A percentile compares a stretch with the other conserved stretches of the same genome.
These are phyloP conservation scores for Berkeleyomyces rouxiae DNA, from an alignment of 2,329 filamentous ascomycete genomes.

Conservation along the genomic window DNA sequence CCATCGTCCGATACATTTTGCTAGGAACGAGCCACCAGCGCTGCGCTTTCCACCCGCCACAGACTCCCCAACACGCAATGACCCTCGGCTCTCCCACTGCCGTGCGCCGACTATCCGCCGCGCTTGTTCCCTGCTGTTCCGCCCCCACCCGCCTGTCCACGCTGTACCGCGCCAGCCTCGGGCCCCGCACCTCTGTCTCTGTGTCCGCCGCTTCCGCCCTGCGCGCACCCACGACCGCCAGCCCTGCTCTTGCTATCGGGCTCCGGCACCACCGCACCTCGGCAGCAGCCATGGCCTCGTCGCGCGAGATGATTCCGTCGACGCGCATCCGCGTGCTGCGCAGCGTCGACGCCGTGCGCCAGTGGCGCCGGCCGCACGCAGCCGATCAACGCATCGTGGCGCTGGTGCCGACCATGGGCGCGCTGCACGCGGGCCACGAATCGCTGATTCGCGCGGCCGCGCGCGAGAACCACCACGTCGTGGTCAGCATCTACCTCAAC, in stretches of 20 bases:
- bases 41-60: no score
- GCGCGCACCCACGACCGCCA: slow-evolving; percentile 2
- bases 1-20: not conserved
- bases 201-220: not conserved
- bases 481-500: slow-evolving; percentile 90
- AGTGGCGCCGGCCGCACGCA: slow-evolving; percentile 49
- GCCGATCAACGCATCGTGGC: slow-evolving; percentile 57
- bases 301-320: slow-evolving; percentile 33
- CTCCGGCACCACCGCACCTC: slow-evolving; percentile 13
- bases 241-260: slow-evolving; percentile 14
- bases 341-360: slow-evolving; percentile 52
- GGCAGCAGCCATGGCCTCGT: slow-evolving; percentile 15
- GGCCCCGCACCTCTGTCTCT: no score
- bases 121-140: not conserved
- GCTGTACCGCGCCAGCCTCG: not conserved
- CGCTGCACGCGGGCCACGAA: slow-evolving; percentile 81
- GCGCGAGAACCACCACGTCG: slow-evolving; percentile 65
- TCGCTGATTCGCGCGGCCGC: slow-evolving; percentile 74
- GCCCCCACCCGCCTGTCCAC: no score
- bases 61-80: not conserved
- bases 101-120: not conserved
- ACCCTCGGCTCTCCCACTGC: not conserved
- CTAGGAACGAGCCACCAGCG: not conserved
- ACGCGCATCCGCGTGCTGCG: slow-evolving; percentile 57
- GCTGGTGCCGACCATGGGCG: slow-evolving; percentile 94